Percentiles rank a stretch among this genome's conserved stretches.
These are phyloP conservation scores for Nakataea oryzae DNA, from an alignment of 2,329 filamentous ascomycete species.

Conservation along the genomic window DNA sequence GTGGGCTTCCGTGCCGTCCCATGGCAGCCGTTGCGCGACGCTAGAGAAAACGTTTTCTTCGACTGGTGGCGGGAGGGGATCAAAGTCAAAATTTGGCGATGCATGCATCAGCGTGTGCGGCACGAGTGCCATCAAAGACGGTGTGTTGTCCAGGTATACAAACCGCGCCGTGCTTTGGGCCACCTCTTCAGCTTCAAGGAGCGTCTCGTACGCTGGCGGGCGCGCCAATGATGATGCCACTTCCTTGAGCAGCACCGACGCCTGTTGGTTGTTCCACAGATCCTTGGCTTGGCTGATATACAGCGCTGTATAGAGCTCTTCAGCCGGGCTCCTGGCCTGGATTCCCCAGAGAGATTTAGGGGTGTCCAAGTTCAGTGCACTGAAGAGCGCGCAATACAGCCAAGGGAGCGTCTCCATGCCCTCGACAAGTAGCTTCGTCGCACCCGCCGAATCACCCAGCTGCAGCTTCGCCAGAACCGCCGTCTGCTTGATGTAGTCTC, in stretches of 20 bases:
- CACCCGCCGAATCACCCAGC: slow-evolving; percentile 53
- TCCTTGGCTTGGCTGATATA: slow-evolving; percentile 71
- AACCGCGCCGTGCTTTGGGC: slow-evolving; percentile 56
- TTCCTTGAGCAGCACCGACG: slow-evolving; percentile 57
- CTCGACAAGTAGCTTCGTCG: slow-evolving; percentile 50
- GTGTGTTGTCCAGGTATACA: slow-evolving; percentile 67
- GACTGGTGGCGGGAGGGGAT: slow-evolving; percentile 65
- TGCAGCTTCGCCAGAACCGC: slow-evolving; percentile 67
- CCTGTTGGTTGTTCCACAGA: slow-evolving; percentile 74
- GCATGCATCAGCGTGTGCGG: slow-evolving; percentile 54
- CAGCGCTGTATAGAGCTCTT: slow-evolving; percentile 62
- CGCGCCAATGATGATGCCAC: slow-evolving; percentile 28
- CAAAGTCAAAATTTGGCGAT: slow-evolving; percentile 64
- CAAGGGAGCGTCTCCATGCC: slow-evolving; percentile 72
- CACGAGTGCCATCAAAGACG: slow-evolving; percentile 57
- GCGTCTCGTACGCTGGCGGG: slow-evolving; percentile 16
- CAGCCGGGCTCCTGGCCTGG: slow-evolving; percentile 51
- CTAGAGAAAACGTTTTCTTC: slow-evolving; percentile 40
- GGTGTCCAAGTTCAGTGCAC: slow-evolving; percentile 66
- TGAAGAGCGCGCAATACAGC: slow-evolving; percentile 72
- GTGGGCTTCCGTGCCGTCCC: slow-evolving; percentile 15
- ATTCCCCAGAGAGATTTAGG: slow-evolving; percentile 79
- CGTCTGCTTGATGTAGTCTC: slow-evolving; percentile 64
- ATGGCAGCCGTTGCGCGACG: slow-evolving; percentile 30
- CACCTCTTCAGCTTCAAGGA: slow-evolving; percentile 25